Percentiles rank a stretch among this genome's conserved stretches.
These are phyloP conservation scores for Chiua virens DNA, from an alignment of 768 basidiomycete species.

Conservation along the genomic window DNA sequence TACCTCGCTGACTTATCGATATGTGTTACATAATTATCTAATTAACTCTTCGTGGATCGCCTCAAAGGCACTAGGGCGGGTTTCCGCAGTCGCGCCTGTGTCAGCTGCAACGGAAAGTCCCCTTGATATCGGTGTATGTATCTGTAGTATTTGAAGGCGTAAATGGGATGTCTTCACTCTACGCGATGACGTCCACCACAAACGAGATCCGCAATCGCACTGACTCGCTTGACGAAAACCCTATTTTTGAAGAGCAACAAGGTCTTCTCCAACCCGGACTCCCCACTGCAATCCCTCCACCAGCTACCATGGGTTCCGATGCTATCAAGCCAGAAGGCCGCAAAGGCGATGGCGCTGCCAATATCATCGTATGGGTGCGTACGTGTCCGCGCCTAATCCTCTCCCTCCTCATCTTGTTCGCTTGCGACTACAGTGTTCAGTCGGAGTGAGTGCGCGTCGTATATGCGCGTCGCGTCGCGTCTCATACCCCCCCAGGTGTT, in stretches of 20 bases:
- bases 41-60: conserved; percentile 1
- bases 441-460: conserved; percentile 12
- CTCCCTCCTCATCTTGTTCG: neutral
- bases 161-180: too few species aligned
- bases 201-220: neutral
- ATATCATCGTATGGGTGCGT: conserved; percentile 38
- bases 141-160: too few species aligned
- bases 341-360: conserved; percentile 37
- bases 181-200: too few species aligned
- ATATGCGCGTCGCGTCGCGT: neutral
- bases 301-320: conserved; percentile 24
- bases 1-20: conserved; percentile 26
- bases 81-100: too few species aligned
- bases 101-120: too few species aligned
- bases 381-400: neutral
- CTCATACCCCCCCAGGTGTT: conserved; percentile 36
- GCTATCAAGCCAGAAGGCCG: conserved; percentile 38
- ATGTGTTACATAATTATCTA: conserved; percentile 21
- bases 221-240: neutral
- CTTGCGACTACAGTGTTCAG: conserved; percentile 9
- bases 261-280: conserved; percentile 7
- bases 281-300: neutral
- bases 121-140: too few species aligned
- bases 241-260: conserved; percentile 15
- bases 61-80: too few species aligned